These are phyloP conservation scores for Pythium apleroticum DNA, from an alignment of 352 stramenopile genomes.

Conservation along the genomic window DNA sequence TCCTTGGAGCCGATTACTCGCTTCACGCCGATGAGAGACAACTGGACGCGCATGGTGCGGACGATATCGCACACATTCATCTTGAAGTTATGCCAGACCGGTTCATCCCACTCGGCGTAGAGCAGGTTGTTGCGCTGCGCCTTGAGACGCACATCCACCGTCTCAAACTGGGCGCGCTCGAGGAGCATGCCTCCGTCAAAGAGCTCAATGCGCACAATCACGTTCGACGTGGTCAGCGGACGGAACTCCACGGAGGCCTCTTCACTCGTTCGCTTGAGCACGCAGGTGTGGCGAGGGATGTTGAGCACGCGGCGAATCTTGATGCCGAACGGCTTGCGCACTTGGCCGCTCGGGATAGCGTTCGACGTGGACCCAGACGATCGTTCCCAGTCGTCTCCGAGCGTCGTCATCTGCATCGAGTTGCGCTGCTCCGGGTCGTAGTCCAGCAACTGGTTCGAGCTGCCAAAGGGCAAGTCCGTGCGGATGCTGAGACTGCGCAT, in stretches of 20 bases:
- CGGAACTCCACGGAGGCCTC: constrained; percentile 50
- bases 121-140: constrained; percentile 71
- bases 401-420: constrained; percentile 71
- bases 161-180: constrained; percentile 70
- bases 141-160: constrained; percentile 64
- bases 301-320: constrained; percentile 81
- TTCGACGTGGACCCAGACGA: constrained; percentile 31
- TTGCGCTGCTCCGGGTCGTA: constrained; percentile 58
- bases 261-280: constrained; percentile 68
- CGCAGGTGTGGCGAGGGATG: constrained; percentile 72
- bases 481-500: constrained; percentile 79
- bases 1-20: constrained; percentile 51
- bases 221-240: constrained; percentile 57
- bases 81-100: constrained; percentile 79
- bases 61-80: constrained; percentile 69
- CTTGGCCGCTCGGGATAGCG: constrained; percentile 48
- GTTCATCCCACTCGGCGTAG: constrained; percentile 73
- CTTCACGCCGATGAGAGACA: constrained; percentile 74
- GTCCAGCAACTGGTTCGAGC: constrained; percentile 60
- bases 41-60: constrained; percentile 71
- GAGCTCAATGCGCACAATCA: constrained; percentile 75
- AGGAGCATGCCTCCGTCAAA: constrained; percentile 75
- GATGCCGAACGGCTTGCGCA: constrained; percentile 68
- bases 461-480: constrained; percentile 48
- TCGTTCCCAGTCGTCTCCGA: constrained; percentile 69